Evolutionary conservation across 2,329 filamentous ascomycete species (phyloP).

Genomic region (Hypoxylon sp.): DNA sequence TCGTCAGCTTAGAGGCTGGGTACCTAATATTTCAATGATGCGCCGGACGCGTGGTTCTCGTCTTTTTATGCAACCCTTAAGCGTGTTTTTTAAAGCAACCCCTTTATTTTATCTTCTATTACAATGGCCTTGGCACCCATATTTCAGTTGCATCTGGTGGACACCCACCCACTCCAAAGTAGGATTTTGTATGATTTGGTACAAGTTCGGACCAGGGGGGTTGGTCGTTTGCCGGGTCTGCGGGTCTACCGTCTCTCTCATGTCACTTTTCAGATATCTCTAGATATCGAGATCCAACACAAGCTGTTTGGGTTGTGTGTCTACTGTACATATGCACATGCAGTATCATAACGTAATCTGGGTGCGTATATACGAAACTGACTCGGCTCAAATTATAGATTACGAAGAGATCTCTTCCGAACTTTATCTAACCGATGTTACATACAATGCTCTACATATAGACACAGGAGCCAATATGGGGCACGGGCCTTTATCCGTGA

Average conservation of each 20-base stretch:
- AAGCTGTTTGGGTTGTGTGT: constrained; percentile 22
- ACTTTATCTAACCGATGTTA: constrained; percentile 35
- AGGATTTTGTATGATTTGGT: constrained; percentile 27
- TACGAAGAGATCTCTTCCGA: constrained; percentile 35
- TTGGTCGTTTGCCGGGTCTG: constrained; percentile 33
- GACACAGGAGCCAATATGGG: constrained; percentile 31
- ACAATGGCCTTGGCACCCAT: constrained; percentile 32
- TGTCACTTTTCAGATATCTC: constrained; percentile 42
- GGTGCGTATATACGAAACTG: constrained; percentile 17
- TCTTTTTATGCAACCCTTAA: neutral
- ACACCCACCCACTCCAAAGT: constrained; percentile 13
- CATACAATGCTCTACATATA: constrained; percentile 13
- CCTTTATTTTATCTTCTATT: constrained; percentile 25
- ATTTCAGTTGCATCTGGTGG: constrained; percentile 24
- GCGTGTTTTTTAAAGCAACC: neutral
- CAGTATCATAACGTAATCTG: constrained; percentile 39
- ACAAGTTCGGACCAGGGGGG: constrained; percentile 10
- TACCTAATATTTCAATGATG: neutral
- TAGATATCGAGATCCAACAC: constrained; percentile 36
- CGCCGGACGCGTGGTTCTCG: neutral
- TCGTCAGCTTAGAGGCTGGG: neutral
- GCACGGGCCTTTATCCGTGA: constrained; percentile 38
- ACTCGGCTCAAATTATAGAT: constrained; percentile 33
- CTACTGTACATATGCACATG: constrained; percentile 44
- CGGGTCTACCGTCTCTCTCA: constrained; percentile 30